Conservation (phyloP, 345 rosid genomes). For the Salix koriyanagi region DNA sequence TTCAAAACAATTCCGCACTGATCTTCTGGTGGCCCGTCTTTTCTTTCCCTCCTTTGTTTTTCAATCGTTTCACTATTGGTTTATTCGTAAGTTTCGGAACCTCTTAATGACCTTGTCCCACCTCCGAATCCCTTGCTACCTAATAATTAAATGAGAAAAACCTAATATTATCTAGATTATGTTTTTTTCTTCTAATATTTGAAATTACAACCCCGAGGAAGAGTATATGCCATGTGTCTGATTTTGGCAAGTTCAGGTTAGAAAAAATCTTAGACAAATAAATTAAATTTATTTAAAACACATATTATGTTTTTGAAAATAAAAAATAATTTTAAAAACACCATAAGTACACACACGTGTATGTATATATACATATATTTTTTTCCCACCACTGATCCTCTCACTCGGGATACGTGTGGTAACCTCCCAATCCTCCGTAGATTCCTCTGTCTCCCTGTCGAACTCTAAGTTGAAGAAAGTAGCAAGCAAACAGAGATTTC, state of each 20-base stretch:
- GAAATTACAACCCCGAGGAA: neutral
- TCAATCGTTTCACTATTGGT: neutral
- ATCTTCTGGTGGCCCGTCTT: conserved; percentile 8
- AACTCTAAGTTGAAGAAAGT: neutral
- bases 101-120: neutral
- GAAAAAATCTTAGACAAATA: neutral
- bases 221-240: neutral
- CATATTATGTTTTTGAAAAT: no score
- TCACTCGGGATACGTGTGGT: conserved; percentile 3
- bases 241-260: neutral
- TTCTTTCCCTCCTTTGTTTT: neutral
- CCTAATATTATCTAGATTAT: neutral
- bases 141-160: neutral
- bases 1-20: neutral
- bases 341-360: neutral
- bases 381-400: neutral
- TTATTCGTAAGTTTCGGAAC: neutral
- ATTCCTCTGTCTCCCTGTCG: conserved; percentile 18
- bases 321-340: no score
- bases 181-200: neutral
- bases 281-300: no score
- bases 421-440: conserved; percentile 22
- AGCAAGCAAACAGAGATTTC: neutral
- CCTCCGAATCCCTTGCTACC: neutral
- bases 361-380: neutral